Evolutionary conservation across 345 rosid species (phyloP).

Genomic region (Raphanus sativus): DNA sequence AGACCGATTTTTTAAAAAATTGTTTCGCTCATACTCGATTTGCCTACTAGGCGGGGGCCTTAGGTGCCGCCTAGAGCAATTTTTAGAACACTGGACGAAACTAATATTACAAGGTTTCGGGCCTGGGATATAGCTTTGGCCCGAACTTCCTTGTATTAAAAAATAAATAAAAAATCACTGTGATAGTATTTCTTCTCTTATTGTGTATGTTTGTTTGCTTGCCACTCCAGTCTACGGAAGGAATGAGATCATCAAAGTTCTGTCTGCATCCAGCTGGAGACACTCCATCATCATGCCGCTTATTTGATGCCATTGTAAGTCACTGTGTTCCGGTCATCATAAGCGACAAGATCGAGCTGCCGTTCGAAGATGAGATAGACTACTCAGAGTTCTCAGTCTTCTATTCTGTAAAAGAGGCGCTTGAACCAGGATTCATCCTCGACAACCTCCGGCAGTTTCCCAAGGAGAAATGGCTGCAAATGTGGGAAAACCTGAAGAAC

Average conservation of each 20-base stretch:
- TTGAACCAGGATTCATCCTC: constrained; percentile 68
- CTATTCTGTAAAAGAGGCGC: constrained; percentile 69
- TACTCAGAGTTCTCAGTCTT: constrained; percentile 71
- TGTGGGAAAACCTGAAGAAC: constrained; percentile 70
- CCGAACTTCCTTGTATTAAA: too few relatives aligned
- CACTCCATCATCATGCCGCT: constrained; percentile 88
- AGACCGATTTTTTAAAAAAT: too few relatives aligned
- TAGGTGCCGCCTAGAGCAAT: too few relatives aligned
- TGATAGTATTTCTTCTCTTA: constrained; percentile 18
- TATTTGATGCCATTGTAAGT: constrained; percentile 89
- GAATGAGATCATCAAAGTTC: constrained; percentile 86
- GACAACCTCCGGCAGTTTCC: constrained; percentile 63
- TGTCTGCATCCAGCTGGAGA: constrained; percentile 93
- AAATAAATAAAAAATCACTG: too few relatives aligned
- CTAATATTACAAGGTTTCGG: too few relatives aligned
- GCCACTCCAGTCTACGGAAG: constrained; percentile 61
- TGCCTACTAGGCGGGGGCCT: too few relatives aligned
- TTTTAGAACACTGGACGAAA: too few relatives aligned
- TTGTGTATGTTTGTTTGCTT: neutral
- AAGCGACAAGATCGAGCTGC: constrained; percentile 82
- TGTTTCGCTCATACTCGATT: too few relatives aligned
- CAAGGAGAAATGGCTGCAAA: constrained; percentile 67
- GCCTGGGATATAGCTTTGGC: too few relatives aligned
- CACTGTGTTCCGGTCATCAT: constrained; percentile 85
- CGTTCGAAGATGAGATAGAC: constrained; percentile 82